A percentile compares a stretch with the other conserved stretches of the same genome.
Evolutionary conservation across 306 rosid species (phyloP).

Genomic region (Prunus kanzakura): DNA sequence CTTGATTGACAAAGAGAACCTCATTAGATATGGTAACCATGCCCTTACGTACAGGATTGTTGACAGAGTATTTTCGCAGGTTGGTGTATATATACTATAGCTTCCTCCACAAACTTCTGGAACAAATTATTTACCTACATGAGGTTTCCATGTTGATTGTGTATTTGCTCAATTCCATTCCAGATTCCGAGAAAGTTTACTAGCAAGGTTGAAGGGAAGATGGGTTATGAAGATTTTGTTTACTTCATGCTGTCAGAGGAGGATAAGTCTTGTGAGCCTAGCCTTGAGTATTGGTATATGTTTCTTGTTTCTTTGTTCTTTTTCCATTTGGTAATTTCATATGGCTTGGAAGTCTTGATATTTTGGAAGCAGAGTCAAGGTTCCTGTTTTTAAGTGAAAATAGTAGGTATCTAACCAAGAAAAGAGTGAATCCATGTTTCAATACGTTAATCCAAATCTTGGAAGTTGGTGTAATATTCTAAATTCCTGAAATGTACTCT

Average conservation of each 20-base stretch:
- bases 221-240: slow-evolving; percentile 98
- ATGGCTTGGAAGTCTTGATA: neutral
- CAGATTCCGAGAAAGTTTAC: slow-evolving; percentile 94
- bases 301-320: neutral
- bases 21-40: slow-evolving; percentile 74
- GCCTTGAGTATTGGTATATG: slow-evolving; percentile 91
- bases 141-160: neutral
- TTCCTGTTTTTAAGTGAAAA: neutral
- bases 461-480: neutral
- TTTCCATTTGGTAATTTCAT: neutral
- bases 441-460: neutral
- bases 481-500: neutral
- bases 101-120: neutral
- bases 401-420: neutral
- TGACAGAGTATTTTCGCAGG: slow-evolving; percentile 98
- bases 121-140: neutral
- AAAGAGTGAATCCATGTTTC: neutral
- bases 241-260: slow-evolving; percentile 96
- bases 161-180: slow-evolving; percentile 8
- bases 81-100: slow-evolving; percentile 23
- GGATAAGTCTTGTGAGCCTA: slow-evolving; percentile 91
- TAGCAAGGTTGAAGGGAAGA: slow-evolving; percentile 91
- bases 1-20: slow-evolving; percentile 79
- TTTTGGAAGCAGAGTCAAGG: neutral
- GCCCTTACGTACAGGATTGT: slow-evolving; percentile 87